Conservation (phyloP, 1,284 basidiomycete species). For the Tausonia pullulans region DNA sequence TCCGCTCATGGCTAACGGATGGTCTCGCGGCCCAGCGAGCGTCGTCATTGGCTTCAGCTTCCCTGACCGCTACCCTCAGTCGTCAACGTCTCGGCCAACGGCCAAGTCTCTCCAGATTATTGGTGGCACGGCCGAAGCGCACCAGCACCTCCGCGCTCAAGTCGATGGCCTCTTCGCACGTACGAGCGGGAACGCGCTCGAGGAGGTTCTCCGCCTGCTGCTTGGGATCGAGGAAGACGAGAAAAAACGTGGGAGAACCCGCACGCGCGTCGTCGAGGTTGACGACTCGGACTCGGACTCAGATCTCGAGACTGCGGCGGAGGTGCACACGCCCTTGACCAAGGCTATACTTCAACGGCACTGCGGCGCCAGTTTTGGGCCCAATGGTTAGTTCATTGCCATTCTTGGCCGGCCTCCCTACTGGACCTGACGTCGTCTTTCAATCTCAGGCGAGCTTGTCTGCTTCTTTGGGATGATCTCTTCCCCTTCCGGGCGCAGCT, state of each 20-base stretch:
- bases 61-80: constrained; percentile 67
- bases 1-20: constrained; percentile 42
- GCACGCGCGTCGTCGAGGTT: constrained; percentile 27
- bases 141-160: constrained; percentile 19
- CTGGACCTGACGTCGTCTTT: constrained; percentile 1
- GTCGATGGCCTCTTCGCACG: not conserved
- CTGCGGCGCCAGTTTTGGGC: constrained; percentile 52
- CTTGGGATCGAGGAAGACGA: constrained; percentile 41
- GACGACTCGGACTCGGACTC: constrained; percentile 30
- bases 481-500: not conserved
- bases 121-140: constrained; percentile 58
- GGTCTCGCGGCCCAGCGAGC: constrained; percentile 45
- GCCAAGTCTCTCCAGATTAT: constrained; percentile 52
- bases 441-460: constrained; percentile 57
- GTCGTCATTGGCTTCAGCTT: constrained; percentile 85
- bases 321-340: constrained; percentile 25
- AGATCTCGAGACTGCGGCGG: constrained; percentile 27
- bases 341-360: constrained; percentile 30
- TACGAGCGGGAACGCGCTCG: not conserved
- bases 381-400: constrained; percentile 49
- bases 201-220: constrained; percentile 49
- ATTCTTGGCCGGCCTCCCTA: not conserved
- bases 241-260: constrained; percentile 41
- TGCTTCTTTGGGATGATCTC: constrained; percentile 49
- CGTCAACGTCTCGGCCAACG: constrained; percentile 28